Conservation (phyloP, 2,329 filamentous ascomycete species). For the Fusarium dimerum region DNA sequence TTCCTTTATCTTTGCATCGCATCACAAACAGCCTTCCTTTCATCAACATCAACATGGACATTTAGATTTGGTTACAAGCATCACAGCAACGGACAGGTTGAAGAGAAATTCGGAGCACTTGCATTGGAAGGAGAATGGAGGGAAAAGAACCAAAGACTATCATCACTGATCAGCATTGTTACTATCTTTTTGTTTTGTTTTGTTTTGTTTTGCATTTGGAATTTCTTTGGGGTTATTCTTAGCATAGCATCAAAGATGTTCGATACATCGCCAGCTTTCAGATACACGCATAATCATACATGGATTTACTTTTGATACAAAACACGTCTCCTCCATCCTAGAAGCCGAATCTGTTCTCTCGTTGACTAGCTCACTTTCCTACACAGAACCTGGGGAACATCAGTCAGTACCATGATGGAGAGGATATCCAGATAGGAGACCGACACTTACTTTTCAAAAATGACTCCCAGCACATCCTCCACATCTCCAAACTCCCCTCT, state of each 20-base stretch:
- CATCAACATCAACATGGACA: background rate
- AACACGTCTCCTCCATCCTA: background rate
- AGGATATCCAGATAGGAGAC: background rate
- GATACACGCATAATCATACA: too few relatives aligned
- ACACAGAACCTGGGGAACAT: slow-evolving; percentile 45
- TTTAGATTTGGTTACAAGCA: slow-evolving; percentile 1
- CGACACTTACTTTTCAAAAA: slow-evolving; percentile 86
- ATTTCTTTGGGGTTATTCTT: too few relatives aligned
- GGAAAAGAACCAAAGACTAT: background rate
- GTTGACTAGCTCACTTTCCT: slow-evolving; percentile 38
- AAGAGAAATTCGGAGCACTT: slow-evolving; percentile 10
- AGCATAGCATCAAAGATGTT: too few relatives aligned
- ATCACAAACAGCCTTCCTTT: background rate
- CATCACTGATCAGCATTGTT: slow-evolving; percentile 1
- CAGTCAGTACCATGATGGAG: slow-evolving; percentile 15
- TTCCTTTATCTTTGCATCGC: background rate
- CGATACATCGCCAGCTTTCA: too few relatives aligned
- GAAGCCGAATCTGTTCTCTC: background rate
- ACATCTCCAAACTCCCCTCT: slow-evolving; percentile 84
- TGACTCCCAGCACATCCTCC: slow-evolving; percentile 92
- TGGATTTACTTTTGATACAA: too few relatives aligned
- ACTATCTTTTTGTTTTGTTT: slow-evolving; percentile 5
- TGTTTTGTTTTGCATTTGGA: background rate
- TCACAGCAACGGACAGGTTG: slow-evolving; percentile 12
- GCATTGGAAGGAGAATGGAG: slow-evolving; percentile 12